Evolutionary conservation across 2,329 filamentous ascomycete species (phyloP).

Genomic region (Tolypocladium cylindrosporum): DNA sequence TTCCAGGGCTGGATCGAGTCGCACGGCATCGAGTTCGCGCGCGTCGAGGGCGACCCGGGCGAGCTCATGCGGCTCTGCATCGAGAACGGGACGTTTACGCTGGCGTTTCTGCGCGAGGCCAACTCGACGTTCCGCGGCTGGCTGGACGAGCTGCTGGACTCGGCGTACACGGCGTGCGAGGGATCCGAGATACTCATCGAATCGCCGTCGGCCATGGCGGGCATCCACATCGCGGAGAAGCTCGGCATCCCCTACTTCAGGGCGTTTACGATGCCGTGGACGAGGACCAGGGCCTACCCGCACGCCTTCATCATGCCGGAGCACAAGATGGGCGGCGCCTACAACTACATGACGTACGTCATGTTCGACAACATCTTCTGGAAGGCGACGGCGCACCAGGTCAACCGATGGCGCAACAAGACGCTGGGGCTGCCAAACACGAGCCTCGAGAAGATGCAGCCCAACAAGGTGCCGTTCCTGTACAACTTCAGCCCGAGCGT

Average conservation of each 20-base stretch:
- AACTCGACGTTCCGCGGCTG: constrained; percentile 85
- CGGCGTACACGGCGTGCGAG: constrained; percentile 76
- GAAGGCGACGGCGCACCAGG: constrained; percentile 81
- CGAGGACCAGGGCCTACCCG: constrained; percentile 85
- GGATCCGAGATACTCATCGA: constrained; percentile 87
- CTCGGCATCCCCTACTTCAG: constrained; percentile 91
- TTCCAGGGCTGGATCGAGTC: constrained; percentile 82
- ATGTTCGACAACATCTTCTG: constrained; percentile 97
- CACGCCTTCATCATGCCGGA: constrained; percentile 93
- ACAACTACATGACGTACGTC: constrained; percentile 91
- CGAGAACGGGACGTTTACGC: constrained; percentile 94
- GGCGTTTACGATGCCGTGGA: constrained; percentile 99
- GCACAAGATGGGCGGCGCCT: constrained; percentile 87
- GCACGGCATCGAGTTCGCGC: constrained; percentile 89
- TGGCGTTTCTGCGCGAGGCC: constrained; percentile 80
- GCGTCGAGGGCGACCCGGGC: constrained; percentile 81
- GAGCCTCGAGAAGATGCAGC: constrained; percentile 80
- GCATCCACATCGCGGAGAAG: constrained; percentile 94
- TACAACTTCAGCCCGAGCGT: constrained; percentile 96
- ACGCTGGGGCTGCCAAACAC: constrained; percentile 71
- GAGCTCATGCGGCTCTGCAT: constrained; percentile 95
- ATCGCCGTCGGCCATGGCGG: constrained; percentile 92
- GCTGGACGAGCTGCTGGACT: constrained; percentile 79
- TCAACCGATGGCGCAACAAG: constrained; percentile 87
- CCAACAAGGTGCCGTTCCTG: constrained; percentile 94